Conservation (phyloP, 306 rosid species). For the Dalbergia oliveri region DNA sequence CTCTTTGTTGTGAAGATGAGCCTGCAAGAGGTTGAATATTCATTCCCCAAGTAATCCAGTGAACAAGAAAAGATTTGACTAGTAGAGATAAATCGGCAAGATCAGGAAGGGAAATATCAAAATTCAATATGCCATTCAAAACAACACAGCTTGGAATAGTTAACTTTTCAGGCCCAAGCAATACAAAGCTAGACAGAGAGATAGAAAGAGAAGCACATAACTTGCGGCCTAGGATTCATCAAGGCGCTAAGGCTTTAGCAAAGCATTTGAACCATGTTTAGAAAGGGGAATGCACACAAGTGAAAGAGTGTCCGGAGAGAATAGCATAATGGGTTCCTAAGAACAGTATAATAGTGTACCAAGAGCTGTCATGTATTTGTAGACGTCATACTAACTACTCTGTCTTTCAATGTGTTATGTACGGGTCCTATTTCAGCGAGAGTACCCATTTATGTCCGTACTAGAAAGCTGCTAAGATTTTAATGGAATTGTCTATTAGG, state of each 20-base stretch:
- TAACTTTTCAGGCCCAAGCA: slow-evolving; percentile 9
- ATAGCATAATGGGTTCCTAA: neutral
- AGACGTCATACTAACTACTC: neutral
- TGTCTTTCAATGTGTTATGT: neutral
- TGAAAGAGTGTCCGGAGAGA: slow-evolving; percentile 9
- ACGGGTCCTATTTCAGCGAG: neutral
- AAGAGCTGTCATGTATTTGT: neutral
- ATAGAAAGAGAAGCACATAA: neutral
- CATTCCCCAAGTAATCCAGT: slow-evolving; percentile 47
- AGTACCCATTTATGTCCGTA: neutral
- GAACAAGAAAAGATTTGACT: slow-evolving; percentile 11
- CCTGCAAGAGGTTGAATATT: slow-evolving; percentile 60
- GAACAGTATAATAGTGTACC: too few species aligned
- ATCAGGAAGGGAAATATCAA: slow-evolving; percentile 19
- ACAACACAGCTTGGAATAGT: slow-evolving; percentile 1
- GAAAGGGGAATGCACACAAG: slow-evolving; percentile 1
- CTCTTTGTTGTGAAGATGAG: slow-evolving; percentile 83
- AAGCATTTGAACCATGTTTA: slow-evolving; percentile 7
- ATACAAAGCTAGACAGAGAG: neutral
- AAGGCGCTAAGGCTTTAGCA: slow-evolving; percentile 8
- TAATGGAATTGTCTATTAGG: neutral
- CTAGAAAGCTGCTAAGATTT: neutral
- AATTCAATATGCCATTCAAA: neutral
- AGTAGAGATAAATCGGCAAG: slow-evolving; percentile 25
- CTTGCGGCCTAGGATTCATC: neutral